These are phyloP conservation scores for Smittium culicis DNA, from an alignment of 371 early-diverging fungal genomes.

Conservation along the genomic window DNA sequence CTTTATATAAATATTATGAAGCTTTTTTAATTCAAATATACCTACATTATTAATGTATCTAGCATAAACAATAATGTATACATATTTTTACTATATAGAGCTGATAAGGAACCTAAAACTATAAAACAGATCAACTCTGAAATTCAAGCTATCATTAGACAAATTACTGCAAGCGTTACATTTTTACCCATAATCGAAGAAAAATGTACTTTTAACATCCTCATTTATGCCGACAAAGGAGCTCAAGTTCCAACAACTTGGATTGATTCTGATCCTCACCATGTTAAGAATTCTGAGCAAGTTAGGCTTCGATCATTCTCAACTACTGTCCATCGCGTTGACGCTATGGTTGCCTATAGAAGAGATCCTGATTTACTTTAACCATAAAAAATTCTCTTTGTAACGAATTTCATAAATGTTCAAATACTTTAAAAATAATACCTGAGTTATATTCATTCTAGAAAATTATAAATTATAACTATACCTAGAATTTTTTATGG, in stretches of 20 bases:
- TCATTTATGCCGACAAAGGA: conserved; percentile 75
- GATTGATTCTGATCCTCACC: conserved; percentile 64
- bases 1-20: too few species aligned
- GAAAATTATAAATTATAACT: background rate
- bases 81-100: background rate
- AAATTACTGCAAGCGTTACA: conserved; percentile 76
- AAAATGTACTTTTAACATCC: conserved; percentile 76
- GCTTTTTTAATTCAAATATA: too few species aligned
- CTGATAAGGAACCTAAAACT: conserved; percentile 29
- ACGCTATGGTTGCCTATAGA: conserved; percentile 71
- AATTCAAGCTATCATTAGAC: conserved; percentile 75
- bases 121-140: conserved; percentile 55
- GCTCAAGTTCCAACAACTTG: conserved; percentile 74
- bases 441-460: background rate
- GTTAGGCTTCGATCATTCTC: conserved; percentile 64
- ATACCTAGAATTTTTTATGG: too few species aligned
- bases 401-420: background rate
- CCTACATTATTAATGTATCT: too few species aligned
- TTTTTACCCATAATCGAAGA: conserved; percentile 80
- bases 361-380: conserved; percentile 24
- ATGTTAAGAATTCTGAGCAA: conserved; percentile 71
- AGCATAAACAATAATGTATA: too few species aligned
- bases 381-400: background rate
- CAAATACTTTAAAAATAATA: background rate
- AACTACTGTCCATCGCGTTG: conserved; percentile 67